A percentile compares a stretch with the other conserved stretches of the same genome.
These are phyloP conservation scores for Aegilops bicornis DNA, from an alignment of 176 grass and related monocot genomes.

Conservation along the genomic window DNA sequence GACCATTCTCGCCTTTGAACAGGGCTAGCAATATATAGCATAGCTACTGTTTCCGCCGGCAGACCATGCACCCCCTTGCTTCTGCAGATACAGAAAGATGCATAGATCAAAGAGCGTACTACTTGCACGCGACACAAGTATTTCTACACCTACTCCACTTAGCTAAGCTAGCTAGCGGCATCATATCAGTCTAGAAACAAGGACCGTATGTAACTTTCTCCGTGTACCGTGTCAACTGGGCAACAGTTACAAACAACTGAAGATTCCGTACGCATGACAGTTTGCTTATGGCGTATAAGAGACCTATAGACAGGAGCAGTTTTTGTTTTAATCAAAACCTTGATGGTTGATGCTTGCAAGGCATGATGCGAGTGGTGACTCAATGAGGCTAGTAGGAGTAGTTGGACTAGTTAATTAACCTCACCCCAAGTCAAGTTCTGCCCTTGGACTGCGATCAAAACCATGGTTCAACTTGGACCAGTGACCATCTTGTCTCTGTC, in stretches of 20 bases:
- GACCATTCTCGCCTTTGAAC: conserved; percentile 17
- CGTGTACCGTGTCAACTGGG: neutral
- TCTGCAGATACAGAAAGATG: neutral
- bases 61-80: neutral
- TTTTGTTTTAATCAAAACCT: neutral
- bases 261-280: neutral
- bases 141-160: neutral
- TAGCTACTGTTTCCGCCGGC: too few relatives aligned
- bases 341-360: conserved; percentile 21
- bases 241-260: neutral
- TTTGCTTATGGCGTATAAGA: neutral
- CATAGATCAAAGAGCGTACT: conserved; percentile 1
- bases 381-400: neutral
- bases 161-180: neutral
- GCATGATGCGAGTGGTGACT: conserved; percentile 22
- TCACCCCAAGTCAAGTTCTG: conserved; percentile 39
- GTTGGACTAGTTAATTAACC: neutral
- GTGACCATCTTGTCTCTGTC: conserved; percentile 23
- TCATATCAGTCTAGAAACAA: neutral
- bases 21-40: neutral
- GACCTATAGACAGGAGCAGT: neutral
- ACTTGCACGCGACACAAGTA: conserved; percentile 31
- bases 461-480: conserved; percentile 34
- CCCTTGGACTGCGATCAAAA: conserved; percentile 37
- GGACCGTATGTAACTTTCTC: neutral